Conservation (phyloP, 2,329 filamentous ascomycete species). For the Pseudogymnoascus destructans region DNA sequence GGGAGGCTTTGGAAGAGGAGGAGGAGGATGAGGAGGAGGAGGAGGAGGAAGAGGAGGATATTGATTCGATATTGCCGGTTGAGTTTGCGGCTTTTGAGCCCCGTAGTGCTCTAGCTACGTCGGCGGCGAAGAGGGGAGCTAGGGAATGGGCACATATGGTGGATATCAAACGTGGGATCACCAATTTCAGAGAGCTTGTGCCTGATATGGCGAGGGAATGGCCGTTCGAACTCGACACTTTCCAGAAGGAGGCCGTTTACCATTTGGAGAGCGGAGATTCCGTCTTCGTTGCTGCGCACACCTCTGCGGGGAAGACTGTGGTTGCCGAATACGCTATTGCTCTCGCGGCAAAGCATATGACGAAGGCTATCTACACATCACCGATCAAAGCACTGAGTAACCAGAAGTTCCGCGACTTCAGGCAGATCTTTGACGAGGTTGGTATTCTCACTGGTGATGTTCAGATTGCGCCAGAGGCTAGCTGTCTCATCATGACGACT, state of each 20-base stretch:
- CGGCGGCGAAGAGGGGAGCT: slow-evolving; percentile 58
- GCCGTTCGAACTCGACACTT: slow-evolving; percentile 95
- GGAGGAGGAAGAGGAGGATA: slow-evolving; percentile 44
- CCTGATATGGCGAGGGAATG: slow-evolving; percentile 93
- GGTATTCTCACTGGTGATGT: slow-evolving; percentile 96
- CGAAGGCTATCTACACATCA: slow-evolving; percentile 97
- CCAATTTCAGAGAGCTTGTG: slow-evolving; percentile 88
- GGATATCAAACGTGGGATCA: slow-evolving; percentile 80
- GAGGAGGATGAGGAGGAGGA: slow-evolving; percentile 26
- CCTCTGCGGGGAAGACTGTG: slow-evolving; percentile 94
- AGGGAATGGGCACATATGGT: slow-evolving; percentile 98
- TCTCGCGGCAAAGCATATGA: slow-evolving; percentile 95
- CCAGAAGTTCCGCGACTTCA: slow-evolving; percentile 95
- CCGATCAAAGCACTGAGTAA: slow-evolving; percentile 98
- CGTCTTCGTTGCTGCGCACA: slow-evolving; percentile 95
- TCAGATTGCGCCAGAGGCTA: slow-evolving; percentile 93
- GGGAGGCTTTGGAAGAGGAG: slow-evolving; percentile 24
- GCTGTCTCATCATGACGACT: slow-evolving; percentile 98
- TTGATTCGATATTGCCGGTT: slow-evolving; percentile 77
- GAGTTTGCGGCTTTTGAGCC: slow-evolving; percentile 90
- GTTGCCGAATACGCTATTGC: slow-evolving; percentile 97
- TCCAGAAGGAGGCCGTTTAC: slow-evolving; percentile 97
- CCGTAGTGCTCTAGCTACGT: slow-evolving; percentile 59
- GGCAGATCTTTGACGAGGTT: slow-evolving; percentile 81
- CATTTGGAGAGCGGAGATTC: slow-evolving; percentile 94